Conservation (phyloP, 306 rosid species). For the Cicer yamashitae region DNA sequence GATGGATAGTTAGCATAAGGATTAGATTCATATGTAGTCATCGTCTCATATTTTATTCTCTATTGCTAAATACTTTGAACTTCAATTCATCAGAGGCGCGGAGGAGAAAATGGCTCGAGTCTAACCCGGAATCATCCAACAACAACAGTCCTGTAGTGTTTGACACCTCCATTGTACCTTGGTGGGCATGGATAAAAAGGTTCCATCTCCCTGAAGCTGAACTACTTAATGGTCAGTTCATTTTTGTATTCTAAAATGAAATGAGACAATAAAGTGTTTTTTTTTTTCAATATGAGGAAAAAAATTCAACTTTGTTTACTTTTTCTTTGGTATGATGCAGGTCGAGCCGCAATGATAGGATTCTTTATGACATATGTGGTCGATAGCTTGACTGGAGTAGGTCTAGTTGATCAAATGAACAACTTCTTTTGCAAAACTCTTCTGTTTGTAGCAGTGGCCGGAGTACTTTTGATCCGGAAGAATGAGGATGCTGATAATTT, state of each 20-base stretch:
- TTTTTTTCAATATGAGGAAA: not conserved
- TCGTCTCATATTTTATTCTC: not conserved
- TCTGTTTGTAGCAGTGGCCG: constrained; percentile 78
- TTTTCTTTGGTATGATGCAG: constrained; percentile 39
- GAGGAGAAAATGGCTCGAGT: constrained; percentile 93
- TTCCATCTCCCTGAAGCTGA: constrained; percentile 99
- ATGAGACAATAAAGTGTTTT: not conserved
- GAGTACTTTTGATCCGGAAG: constrained; percentile 92
- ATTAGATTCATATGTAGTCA: constrained; percentile 20
- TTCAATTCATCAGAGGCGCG: constrained; percentile 79
- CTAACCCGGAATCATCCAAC: constrained; percentile 80
- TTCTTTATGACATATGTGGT: constrained; percentile 95
- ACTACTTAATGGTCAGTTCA: constrained; percentile 78
- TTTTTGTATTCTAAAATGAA: constrained; percentile 18
- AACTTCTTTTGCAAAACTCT: constrained; percentile 95
- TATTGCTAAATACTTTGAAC: constrained; percentile 28
- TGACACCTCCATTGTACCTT: constrained; percentile 92
- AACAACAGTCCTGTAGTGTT: constrained; percentile 79
- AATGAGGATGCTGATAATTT: constrained; percentile 83
- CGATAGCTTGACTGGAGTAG: constrained; percentile 99
- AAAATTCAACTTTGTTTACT: not conserved
- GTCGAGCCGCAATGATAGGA: constrained; percentile 62
- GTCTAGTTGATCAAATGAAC: constrained; percentile 93
- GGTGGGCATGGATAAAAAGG: constrained; percentile 99
- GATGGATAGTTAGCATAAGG: constrained; percentile 15